Conservation (phyloP, 441 rosid genomes). For the Syzygium syzygioides region DNA sequence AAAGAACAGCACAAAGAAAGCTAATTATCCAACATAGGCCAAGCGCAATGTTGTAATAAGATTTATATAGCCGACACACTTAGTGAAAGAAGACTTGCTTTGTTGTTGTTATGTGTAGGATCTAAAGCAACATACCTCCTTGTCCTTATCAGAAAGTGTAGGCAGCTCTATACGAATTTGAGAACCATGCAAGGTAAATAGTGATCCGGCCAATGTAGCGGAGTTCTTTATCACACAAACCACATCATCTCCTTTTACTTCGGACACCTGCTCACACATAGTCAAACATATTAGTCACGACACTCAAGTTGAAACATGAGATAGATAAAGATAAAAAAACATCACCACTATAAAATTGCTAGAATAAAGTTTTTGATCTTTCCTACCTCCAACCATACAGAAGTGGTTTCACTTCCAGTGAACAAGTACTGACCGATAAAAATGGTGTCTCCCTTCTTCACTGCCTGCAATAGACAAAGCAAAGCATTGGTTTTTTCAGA, state of each 20-base stretch:
- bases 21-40: neutral
- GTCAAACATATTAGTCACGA: constrained; percentile 1
- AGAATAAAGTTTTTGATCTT: neutral
- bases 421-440: constrained; percentile 92
- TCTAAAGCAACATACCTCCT: constrained; percentile 46
- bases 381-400: constrained; percentile 96
- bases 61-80: neutral
- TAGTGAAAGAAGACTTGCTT: neutral
- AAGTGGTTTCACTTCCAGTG: constrained; percentile 97
- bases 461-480: constrained; percentile 43
- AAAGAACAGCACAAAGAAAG: neutral
- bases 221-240: constrained; percentile 78
- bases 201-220: constrained; percentile 78
- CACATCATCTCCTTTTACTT: constrained; percentile 83
- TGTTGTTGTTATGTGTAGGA: neutral
- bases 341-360: neutral
- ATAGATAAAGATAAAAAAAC: neutral
- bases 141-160: constrained; percentile 85
- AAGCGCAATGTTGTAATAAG: neutral
- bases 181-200: constrained; percentile 82
- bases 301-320: neutral
- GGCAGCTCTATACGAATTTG: constrained; percentile 88
- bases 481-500: neutral
- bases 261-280: constrained; percentile 56
- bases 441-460: constrained; percentile 91